Percentiles rank a stretch among this genome's conserved stretches.
These are phyloP conservation scores for Globisporangium nagaii DNA, from an alignment of 352 stramenopile species.

Conservation along the genomic window DNA sequence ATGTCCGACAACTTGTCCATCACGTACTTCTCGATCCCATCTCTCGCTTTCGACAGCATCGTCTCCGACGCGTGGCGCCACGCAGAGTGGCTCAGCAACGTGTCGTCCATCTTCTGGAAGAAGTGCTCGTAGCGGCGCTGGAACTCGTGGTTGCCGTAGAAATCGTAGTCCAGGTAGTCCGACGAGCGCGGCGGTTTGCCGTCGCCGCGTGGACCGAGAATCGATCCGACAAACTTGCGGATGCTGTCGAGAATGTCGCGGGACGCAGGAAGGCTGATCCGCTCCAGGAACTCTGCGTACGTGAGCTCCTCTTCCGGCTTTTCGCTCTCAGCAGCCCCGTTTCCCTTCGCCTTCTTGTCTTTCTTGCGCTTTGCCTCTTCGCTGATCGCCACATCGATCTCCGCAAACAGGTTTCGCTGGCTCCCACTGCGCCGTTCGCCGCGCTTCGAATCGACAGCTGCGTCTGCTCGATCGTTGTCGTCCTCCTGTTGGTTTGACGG, in stretches of 20 bases:
- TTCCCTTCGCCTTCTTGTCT: constrained; percentile 16
- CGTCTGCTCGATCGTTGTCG: constrained; percentile 2
- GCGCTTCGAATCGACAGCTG: constrained; percentile 10
- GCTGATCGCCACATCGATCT: constrained; percentile 29
- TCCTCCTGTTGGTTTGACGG: constrained; percentile 10
- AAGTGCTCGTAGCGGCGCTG: constrained; percentile 59
- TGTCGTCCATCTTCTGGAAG: constrained; percentile 67
- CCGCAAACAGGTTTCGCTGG: constrained; percentile 55
- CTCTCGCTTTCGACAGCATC: constrained; percentile 56
- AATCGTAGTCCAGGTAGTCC: constrained; percentile 78
- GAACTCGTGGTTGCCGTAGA: constrained; percentile 74
- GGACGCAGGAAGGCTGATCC: constrained; percentile 62
- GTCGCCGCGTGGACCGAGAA: constrained; percentile 72
- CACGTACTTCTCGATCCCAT: constrained; percentile 90
- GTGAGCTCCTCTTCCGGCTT: constrained; percentile 46
- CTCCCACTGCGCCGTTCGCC: constrained; percentile 12
- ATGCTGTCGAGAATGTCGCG: constrained; percentile 70
- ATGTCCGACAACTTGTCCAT: constrained; percentile 87
- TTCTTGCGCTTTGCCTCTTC: constrained; percentile 22
- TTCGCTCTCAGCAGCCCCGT: constrained; percentile 11
- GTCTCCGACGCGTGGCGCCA: constrained; percentile 65
- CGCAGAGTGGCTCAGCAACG: constrained; percentile 41
- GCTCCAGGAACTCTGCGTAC: constrained; percentile 75
- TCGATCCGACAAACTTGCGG: constrained; percentile 68
- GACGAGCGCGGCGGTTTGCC: constrained; percentile 54